Evolutionary conservation across 208 protist species (phyloP).

Genomic region (Leishmania guyanensis): DNA sequence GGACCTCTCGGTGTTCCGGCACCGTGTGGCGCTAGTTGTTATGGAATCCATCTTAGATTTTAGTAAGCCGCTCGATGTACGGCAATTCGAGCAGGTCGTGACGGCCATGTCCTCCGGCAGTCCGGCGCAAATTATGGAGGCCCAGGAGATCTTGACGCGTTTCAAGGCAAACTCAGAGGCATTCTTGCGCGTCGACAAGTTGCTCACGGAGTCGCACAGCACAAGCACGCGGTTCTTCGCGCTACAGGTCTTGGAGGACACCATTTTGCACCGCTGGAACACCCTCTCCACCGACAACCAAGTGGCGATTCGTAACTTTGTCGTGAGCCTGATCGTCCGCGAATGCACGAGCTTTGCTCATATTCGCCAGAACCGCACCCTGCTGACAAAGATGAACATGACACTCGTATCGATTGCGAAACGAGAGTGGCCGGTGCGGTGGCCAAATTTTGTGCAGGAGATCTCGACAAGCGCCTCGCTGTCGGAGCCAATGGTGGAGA

Average conservation of each 20-base stretch:
- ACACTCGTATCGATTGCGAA: conserved; percentile 96
- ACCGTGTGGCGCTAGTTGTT: background rate
- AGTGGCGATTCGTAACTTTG: conserved; percentile 94
- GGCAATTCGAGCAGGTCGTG: conserved; percentile 71
- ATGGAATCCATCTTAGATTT: conserved; percentile 82
- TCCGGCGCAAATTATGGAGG: conserved; percentile 66
- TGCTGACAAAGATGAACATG: conserved; percentile 92
- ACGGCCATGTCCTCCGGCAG: conserved; percentile 52
- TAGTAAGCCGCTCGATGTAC: conserved; percentile 70
- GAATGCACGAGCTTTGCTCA: conserved; percentile 63
- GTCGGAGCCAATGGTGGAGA: conserved; percentile 95
- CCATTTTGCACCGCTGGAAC: conserved; percentile 96
- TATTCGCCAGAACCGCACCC: conserved; percentile 58
- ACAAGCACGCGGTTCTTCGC: conserved; percentile 89
- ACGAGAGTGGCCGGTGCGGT: conserved; percentile 98
- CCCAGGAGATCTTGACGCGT: conserved; percentile 83
- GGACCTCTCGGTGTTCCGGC: background rate
- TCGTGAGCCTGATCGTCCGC: conserved; percentile 95
- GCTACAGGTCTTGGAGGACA: conserved; percentile 93
- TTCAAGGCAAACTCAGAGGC: conserved; percentile 93
- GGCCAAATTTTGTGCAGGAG: conserved; percentile 98
- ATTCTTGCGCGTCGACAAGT: conserved; percentile 91
- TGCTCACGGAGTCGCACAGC: conserved; percentile 84
- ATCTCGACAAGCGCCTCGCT: conserved; percentile 93
- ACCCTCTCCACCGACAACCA: conserved; percentile 91